Evolutionary conservation across 2,329 filamentous ascomycete species (phyloP), one percentile per base, ranked within the genome.

Genomic region (Penicillium italicum): DNA sequence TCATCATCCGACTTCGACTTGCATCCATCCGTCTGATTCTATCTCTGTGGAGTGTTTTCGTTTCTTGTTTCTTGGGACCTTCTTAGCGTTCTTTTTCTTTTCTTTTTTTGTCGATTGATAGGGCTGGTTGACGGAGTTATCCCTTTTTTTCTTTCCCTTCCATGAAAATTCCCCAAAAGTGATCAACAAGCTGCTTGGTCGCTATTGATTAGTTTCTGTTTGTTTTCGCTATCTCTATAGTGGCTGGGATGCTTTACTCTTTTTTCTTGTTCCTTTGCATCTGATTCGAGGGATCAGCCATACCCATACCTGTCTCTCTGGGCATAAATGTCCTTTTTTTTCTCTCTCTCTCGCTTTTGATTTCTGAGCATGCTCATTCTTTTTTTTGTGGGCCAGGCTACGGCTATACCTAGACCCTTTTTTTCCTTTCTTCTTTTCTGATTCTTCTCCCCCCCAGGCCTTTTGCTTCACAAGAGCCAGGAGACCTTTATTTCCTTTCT

Each of bases 91-190:
- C 54, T 66, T 62, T 59, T 42, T 58, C 58, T 44, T 61, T 50
- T 60, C 34, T 47, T 55, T 42, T 53, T 53, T 58, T 56, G 42
- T 65, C 50, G 57, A 66, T 62, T 64, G 61, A 61, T 59, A 62
- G 62, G 62, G 51, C 62, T 66, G 64, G 60, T 67, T 68, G 66
- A 64, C 63, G 68, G 66, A 66, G 63, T 66, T 60, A 56, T 62
- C 57, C 47, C 34, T 54, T 40, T 59, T 60, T 58, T 51, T 50
- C 55, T 58, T 51, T 50, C 55, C 50, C 56, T 40, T 26, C 47
- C 28, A 24, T 49, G 40, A 62, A 67, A 58, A 59, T 66, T 62
- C 59, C 48, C 53, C 57, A 61, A 67, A 62, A 64, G 63, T 60
- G 58, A 66, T 66, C 60, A 55, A 56, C 52, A 50, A 58, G 58